Base-by-base conservation (phyloP, 768 basidiomycete genomes). In the Lactifluus echinatus region DNA sequence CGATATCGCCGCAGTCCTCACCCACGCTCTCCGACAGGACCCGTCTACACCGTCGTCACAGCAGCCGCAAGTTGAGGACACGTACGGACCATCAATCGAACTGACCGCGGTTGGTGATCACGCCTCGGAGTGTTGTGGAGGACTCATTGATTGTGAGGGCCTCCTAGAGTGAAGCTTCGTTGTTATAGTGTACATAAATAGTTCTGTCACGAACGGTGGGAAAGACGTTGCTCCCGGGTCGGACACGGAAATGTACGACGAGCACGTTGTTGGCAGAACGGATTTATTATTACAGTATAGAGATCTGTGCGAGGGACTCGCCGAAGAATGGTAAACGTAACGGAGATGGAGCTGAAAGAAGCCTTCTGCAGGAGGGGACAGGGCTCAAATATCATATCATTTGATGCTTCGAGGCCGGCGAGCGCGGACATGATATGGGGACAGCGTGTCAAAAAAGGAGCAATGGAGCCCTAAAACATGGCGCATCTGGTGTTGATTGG, bases 1-100 rank as follows among this genome's bases (percentile, higher is more conserved):
- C 17, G 57, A 61, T 36, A 53, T 60, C 19, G 58, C 57, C 11
- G 36, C 60, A 6, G 31, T 61, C 28, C 57, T 60, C 34, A 54
- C 57, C 7, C 51, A 53, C 12, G 31, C 52, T 8, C 47, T 61
- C 11, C 52, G 51, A 24, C 58, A 54, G 40, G 58, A 44, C 4
- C 21, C 34, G 36, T 28, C 36, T 11, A 48, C 36, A 15, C 10
- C 52, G 8, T 7, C 31, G 8, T 29, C 52, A 24, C 52, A 37
- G 28, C 40, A 14, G 26, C 39, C 39, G 0, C 19, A 8, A n/a
- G 19, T 19, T 21, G 46, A 14, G n/a, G 44, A 55, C n/a, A 33
- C 48, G 23, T 2, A 14, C 14, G 15, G 8, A 19, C 21, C 48
- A 21, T 1, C 28, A 12, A 10, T 24, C 3, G 10, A 45, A 14